These are phyloP conservation scores for Otatea glauca DNA, from an alignment of 176 grass and related monocot species.

Conservation along the genomic window DNA sequence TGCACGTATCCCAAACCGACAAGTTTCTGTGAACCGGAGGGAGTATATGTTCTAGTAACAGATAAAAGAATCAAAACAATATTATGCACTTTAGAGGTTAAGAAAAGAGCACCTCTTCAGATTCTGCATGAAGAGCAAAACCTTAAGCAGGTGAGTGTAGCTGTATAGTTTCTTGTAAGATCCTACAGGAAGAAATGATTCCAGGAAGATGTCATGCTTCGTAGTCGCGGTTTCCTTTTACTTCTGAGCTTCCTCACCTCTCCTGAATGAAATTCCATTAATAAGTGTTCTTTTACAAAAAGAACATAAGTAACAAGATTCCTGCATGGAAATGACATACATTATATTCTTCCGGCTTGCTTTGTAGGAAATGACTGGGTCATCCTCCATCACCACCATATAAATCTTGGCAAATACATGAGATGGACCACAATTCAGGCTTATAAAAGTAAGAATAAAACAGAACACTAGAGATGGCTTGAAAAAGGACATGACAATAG, in stretches of 20 bases:
- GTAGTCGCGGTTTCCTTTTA: slow-evolving; percentile 62
- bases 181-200: slow-evolving; percentile 72
- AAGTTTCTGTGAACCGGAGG: too few relatives aligned
- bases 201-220: slow-evolving; percentile 80
- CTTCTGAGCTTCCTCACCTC: slow-evolving; percentile 71
- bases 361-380: slow-evolving; percentile 68
- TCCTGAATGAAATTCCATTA: slow-evolving; percentile 54
- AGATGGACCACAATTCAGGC: slow-evolving; percentile 39
- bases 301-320: slow-evolving; percentile 21
- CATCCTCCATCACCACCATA: slow-evolving; percentile 91
- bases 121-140: slow-evolving; percentile 74
- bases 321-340: slow-evolving; percentile 47
- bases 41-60: slow-evolving; percentile 19
- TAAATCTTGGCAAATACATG: slow-evolving; percentile 73
- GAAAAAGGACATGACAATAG: slow-evolving; percentile 43
- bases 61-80: not conserved
- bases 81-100: not conserved
- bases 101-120: slow-evolving; percentile 60
- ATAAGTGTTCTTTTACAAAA: not conserved
- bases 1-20: too few relatives aligned
- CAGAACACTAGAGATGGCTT: slow-evolving; percentile 36
- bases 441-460: slow-evolving; percentile 51
- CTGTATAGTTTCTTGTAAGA: slow-evolving; percentile 92
- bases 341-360: slow-evolving; percentile 46
- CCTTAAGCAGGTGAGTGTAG: slow-evolving; percentile 87